Evolutionary conservation across 371 early-diverging fungal species (phyloP).

Genomic region (Polyrhizophydium stewartii): DNA sequence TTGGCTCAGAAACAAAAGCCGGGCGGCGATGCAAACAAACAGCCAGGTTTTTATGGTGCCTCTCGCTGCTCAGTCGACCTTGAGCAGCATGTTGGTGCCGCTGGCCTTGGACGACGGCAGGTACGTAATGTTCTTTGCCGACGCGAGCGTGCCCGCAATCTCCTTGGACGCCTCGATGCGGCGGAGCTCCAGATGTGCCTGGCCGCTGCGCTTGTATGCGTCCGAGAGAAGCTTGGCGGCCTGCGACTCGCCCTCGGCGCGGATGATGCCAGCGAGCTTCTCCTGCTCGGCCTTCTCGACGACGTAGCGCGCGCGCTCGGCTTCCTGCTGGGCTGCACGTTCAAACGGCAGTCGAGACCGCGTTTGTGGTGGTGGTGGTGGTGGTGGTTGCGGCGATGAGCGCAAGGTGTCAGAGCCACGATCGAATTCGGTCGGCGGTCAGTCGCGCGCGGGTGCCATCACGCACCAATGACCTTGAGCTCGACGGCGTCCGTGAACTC

Average conservation of each 20-base stretch:
- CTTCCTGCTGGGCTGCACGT: slow-evolving; percentile 74
- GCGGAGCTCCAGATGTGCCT: slow-evolving; percentile 90
- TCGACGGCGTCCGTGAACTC: slow-evolving; percentile 82
- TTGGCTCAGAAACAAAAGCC: too few species aligned
- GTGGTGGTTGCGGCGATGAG: too few species aligned
- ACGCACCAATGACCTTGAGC: slow-evolving; percentile 38
- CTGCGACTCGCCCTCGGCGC: slow-evolving; percentile 96
- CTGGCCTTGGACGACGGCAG: slow-evolving; percentile 60
- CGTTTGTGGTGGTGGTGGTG: too few species aligned
- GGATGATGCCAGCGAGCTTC: slow-evolving; percentile 93
- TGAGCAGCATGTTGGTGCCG: slow-evolving; percentile 16
- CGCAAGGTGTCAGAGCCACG: background rate
- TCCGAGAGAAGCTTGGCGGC: slow-evolving; percentile 87
- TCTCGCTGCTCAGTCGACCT: slow-evolving; percentile 4
- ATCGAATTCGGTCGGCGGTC: background rate
- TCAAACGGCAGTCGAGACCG: too few species aligned
- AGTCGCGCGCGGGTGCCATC: background rate
- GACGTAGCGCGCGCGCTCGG: slow-evolving; percentile 92
- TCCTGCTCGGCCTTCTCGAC: slow-evolving; percentile 98
- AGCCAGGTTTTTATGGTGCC: too few species aligned
- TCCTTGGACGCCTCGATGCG: slow-evolving; percentile 97
- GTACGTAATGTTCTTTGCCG: slow-evolving; percentile 86
- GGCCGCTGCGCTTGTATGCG: slow-evolving; percentile 83
- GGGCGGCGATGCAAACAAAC: too few species aligned
- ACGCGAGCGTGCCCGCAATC: slow-evolving; percentile 86